phyloP scores from a whole-genome alignment of 2,329 filamentous ascomycete genomes.

The Rhynchosporium agropyri region DNA sequence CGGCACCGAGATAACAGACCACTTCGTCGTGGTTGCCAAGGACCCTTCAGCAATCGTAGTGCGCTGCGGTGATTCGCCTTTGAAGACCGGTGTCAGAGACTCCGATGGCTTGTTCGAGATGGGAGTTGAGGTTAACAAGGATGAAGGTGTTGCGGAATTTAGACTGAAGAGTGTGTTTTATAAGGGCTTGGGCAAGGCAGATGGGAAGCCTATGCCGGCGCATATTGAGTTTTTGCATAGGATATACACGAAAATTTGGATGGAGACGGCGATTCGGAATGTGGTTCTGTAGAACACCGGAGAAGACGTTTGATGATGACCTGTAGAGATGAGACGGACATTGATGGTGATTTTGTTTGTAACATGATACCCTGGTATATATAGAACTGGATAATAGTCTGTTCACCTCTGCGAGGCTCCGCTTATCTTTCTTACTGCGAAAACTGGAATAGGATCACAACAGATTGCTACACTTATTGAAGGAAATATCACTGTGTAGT shows the following conservation, averaged over 20 bases:
- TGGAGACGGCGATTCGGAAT: conserved; percentile 52
- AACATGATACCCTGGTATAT: conserved; percentile 10
- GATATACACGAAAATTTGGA: conserved; percentile 58
- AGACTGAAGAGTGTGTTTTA: conserved; percentile 66
- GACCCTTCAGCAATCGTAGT: conserved; percentile 61
- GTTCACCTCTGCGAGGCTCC: no score
- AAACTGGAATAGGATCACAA: background rate
- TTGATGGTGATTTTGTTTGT: background rate
- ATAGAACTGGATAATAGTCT: background rate
- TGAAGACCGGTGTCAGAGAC: conserved; percentile 56
- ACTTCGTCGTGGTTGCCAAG: conserved; percentile 72
- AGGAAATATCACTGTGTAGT: background rate
- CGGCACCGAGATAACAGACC: conserved; percentile 68
- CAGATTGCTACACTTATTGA: background rate
- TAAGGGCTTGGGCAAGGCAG: conserved; percentile 51
- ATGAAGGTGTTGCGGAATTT: conserved; percentile 65
- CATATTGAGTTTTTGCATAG: conserved; percentile 54
- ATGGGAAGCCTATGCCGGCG: conserved; percentile 48
- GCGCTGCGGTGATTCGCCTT: conserved; percentile 67
- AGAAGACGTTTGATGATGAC: background rate
- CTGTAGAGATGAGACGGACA: background rate
- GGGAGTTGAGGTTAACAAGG: conserved; percentile 60
- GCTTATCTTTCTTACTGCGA: no score
- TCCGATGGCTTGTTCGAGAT: conserved; percentile 71
- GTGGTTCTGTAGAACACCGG: conserved; percentile 16